Evolutionary conservation across 306 rosid genomes (phyloP).

Genomic region (Hippophae rhamnoides): DNA sequence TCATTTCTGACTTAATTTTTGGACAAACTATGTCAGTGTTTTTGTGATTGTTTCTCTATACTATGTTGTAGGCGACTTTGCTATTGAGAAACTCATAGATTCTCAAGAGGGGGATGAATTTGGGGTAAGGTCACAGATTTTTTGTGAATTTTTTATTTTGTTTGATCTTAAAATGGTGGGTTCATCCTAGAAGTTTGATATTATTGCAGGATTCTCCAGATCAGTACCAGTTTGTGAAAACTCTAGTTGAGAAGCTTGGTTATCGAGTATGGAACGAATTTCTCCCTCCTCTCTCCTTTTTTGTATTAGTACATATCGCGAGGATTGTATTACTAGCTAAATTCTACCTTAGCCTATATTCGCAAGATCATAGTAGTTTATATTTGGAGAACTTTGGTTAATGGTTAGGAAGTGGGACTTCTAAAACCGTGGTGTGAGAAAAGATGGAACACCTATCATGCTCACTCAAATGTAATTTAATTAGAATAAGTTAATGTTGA

Average conservation of each 20-base stretch:
- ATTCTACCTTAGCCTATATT: constrained; percentile 9
- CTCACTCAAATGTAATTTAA: neutral
- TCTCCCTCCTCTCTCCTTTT: constrained; percentile 7
- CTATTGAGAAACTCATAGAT: constrained; percentile 65
- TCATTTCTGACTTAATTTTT: neutral
- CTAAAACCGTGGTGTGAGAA: neutral
- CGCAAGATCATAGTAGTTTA: neutral
- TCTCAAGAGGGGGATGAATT: constrained; percentile 41
- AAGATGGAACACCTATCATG: neutral
- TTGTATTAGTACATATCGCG: constrained; percentile 10
- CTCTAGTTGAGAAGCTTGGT: constrained; percentile 63
- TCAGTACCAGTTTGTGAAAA: constrained; percentile 49
- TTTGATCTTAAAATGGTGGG: neutral
- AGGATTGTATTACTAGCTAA: constrained; percentile 5
- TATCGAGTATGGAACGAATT: constrained; percentile 59
- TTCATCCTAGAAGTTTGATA: constrained; percentile 5
- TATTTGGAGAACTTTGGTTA: neutral
- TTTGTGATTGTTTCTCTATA: constrained; percentile 11
- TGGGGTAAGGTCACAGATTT: constrained; percentile 36
- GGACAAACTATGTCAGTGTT: neutral
- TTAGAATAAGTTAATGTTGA: no score
- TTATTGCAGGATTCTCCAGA: constrained; percentile 68
- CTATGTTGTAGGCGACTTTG: constrained; percentile 56
- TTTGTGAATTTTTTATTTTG: neutral
- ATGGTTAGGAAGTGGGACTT: neutral